phyloP scores from a whole-genome alignment of 345 rosid genomes.

The Citropsis articulata region DNA sequence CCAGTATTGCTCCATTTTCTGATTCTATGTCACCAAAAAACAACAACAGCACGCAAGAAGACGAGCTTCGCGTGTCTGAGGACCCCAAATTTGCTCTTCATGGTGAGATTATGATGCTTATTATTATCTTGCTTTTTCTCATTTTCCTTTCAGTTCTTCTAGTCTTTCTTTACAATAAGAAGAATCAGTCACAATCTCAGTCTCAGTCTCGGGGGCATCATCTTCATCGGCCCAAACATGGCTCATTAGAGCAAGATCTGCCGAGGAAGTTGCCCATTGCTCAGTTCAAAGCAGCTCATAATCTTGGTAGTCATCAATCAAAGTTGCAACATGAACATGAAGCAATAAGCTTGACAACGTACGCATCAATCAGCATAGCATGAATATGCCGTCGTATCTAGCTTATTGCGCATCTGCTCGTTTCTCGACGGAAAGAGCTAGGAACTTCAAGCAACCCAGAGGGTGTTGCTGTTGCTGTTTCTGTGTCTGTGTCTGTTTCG shows the following conservation, averaged over 20 bases:
- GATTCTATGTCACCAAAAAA: constrained; percentile 5
- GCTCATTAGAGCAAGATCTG: constrained; percentile 4
- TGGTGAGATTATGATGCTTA: constrained; percentile 49
- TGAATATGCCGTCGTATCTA: neutral
- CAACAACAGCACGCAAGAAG: constrained; percentile 1
- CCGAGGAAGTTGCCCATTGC: neutral
- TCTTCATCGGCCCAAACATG: neutral
- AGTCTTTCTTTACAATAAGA: constrained; percentile 17
- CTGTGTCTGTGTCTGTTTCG: too few species aligned
- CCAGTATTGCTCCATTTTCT: neutral
- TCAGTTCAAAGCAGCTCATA: neutral
- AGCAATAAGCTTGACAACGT: neutral
- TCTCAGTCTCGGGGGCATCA: neutral
- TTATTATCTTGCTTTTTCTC: constrained; percentile 33
- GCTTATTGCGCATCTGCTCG: neutral
- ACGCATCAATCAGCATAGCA: neutral
- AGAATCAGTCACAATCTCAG: constrained; percentile 3
- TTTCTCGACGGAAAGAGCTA: neutral
- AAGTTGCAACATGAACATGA: neutral
- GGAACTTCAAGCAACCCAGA: neutral
- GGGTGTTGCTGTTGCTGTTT: neutral
- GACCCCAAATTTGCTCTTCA: constrained; percentile 45
- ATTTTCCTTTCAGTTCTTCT: constrained; percentile 23
- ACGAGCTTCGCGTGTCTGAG: constrained; percentile 24
- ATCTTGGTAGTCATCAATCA: neutral